These are phyloP conservation scores for Sanguinoderma infundibulare DNA, from an alignment of 1,284 basidiomycete species.

Conservation along the genomic window DNA sequence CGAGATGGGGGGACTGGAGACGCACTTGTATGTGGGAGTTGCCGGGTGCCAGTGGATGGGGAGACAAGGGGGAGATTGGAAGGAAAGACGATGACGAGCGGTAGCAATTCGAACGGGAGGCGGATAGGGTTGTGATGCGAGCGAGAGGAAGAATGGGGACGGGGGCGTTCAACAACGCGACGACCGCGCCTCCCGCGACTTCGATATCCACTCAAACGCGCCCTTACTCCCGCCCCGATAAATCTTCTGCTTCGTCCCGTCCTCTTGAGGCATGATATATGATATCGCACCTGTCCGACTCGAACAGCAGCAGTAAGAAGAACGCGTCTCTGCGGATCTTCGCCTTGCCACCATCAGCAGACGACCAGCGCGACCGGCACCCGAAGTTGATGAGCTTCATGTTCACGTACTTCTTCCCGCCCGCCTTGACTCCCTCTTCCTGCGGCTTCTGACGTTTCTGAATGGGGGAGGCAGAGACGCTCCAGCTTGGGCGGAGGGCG, in stretches of 20 bases:
- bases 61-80: too few relatives aligned
- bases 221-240: constrained; percentile 91
- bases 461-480: constrained; percentile 29
- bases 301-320: constrained; percentile 85
- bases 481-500: constrained; percentile 18
- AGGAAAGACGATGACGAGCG: too few relatives aligned
- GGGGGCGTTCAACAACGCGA: constrained; percentile 91
- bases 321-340: constrained; percentile 81
- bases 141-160: too few relatives aligned
- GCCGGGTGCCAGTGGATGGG: too few relatives aligned
- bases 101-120: too few relatives aligned
- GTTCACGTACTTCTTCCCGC: constrained; percentile 84
- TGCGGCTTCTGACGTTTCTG: constrained; percentile 44
- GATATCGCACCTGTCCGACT: constrained; percentile 76
- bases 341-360: constrained; percentile 57
- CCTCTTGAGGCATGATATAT: constrained; percentile 50
- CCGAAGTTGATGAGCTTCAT: constrained; percentile 88
- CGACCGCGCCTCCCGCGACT: constrained; percentile 84
- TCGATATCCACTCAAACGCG: constrained; percentile 88
- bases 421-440: constrained; percentile 43
- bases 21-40: too few relatives aligned
- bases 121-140: too few relatives aligned
- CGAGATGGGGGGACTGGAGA: too few relatives aligned
- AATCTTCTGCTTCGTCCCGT: constrained; percentile 57
- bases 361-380: constrained; percentile 52